These are phyloP conservation scores for Echium plantagineum DNA, from an alignment of 257 asterid genomes.

Conservation along the genomic window DNA sequence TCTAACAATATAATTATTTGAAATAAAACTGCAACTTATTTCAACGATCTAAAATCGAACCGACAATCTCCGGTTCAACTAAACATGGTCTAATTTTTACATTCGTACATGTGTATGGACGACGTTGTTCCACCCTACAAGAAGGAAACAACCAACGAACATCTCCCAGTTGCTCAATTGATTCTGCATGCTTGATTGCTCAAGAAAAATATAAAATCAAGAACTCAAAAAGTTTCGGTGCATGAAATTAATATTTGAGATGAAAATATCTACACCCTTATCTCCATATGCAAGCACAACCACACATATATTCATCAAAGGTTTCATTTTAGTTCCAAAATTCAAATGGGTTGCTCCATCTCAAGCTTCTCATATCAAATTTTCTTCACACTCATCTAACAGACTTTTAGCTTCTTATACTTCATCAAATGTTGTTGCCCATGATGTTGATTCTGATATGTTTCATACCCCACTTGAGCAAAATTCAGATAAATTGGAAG, in stretches of 20 bases:
- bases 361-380: slow-evolving; percentile 8
- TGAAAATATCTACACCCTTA: slow-evolving; percentile 32
- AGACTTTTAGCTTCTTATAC: slow-evolving; percentile 5
- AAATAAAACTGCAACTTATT: no score
- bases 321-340: slow-evolving; percentile 18
- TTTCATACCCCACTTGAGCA: slow-evolving; percentile 11
- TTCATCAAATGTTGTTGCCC: slow-evolving; percentile 23
- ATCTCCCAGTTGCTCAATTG: background rate
- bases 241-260: background rate
- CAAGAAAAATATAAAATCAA: background rate
- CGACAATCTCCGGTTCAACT: no score
- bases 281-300: slow-evolving; percentile 23
- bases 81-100: no score
- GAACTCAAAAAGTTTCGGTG: background rate
- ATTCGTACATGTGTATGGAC: background rate
- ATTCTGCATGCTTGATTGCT: background rate
- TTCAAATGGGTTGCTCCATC: slow-evolving; percentile 23
- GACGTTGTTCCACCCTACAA: background rate
- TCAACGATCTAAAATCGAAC: no score
- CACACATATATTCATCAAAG: slow-evolving; percentile 13
- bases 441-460: slow-evolving; percentile 26
- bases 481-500: slow-evolving; percentile 33
- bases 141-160: background rate
- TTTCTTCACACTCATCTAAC: slow-evolving; percentile 5
- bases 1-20: no score